These are phyloP conservation scores for Vitis hybrid DNA, from an alignment of 177 flowering plant species.

Conservation along the genomic window DNA sequence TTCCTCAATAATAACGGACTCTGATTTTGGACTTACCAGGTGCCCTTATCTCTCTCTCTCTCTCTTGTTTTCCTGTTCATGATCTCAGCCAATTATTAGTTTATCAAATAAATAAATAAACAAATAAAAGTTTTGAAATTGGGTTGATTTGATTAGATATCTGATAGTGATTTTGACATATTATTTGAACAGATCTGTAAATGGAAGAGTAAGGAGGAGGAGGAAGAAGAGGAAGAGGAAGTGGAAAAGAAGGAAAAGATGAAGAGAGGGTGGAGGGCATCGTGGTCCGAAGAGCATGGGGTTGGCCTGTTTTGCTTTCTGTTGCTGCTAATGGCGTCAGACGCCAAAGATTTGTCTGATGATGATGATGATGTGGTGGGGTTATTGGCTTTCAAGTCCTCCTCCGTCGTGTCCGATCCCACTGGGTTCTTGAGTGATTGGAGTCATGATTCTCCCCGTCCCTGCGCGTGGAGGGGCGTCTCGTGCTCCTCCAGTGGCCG, in stretches of 20 bases:
- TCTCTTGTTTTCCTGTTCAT: no score
- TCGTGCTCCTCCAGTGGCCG: conserved; percentile 41
- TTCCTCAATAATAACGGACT: no score
- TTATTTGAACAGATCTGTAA: no score
- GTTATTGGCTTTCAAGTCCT: conserved; percentile 42
- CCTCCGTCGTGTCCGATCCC: conserved; percentile 55
- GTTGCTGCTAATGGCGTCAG: conserved; percentile 12
- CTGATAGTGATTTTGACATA: no score
- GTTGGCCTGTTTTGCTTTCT: conserved; percentile 7
- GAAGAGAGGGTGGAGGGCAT: conserved; percentile 15
- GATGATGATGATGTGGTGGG: conserved; percentile 19
- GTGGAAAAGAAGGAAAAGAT: not conserved
- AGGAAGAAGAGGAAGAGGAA: no score
- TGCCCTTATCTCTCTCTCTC: no score
- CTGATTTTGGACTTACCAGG: no score
- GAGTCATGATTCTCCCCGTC: conserved; percentile 29
- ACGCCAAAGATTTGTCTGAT: conserved; percentile 12
- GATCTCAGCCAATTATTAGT: no score
- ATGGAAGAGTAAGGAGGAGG: no score
- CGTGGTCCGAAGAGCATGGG: not conserved
- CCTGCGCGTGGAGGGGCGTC: conserved; percentile 76
- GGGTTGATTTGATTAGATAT: no score
- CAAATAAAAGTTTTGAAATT: no score
- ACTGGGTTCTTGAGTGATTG: conserved; percentile 39
- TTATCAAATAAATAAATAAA: no score